Conservation (phyloP, 768 basidiomycete genomes). For the Suillus tomentosus region DNA sequence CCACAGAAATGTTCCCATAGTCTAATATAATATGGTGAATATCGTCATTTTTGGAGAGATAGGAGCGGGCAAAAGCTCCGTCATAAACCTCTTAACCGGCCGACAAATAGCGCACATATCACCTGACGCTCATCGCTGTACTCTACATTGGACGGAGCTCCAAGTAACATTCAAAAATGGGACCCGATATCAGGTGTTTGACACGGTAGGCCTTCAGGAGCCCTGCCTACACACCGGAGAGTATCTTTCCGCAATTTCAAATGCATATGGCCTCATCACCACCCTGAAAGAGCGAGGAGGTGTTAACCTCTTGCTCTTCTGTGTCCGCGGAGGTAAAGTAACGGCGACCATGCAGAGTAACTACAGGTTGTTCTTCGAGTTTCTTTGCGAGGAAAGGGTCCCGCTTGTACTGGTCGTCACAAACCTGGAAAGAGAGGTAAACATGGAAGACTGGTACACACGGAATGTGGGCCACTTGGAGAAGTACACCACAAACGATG, state of each 20-base stretch:
- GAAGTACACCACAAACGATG: no score
- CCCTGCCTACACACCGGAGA: conserved; percentile 27
- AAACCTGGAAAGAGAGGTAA: conserved; percentile 38
- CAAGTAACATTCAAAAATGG: conserved; percentile 21
- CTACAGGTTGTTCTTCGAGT: conserved; percentile 43
- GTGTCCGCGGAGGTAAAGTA: conserved; percentile 42
- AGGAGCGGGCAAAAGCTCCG: conserved; percentile 38
- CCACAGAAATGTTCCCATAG: background rate
- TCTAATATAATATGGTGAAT: conserved; percentile 25
- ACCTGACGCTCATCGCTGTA: conserved; percentile 37
- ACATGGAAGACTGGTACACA: conserved; percentile 39
- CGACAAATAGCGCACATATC: conserved; percentile 25
- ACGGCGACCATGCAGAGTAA: conserved; percentile 40
- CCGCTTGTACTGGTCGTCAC: conserved; percentile 38
- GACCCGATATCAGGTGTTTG: conserved; percentile 29
- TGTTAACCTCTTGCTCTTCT: conserved; percentile 43
- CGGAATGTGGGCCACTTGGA: conserved; percentile 28
- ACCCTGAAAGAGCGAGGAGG: conserved; percentile 33
- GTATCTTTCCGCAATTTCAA: conserved; percentile 32
- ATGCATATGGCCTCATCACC: conserved; percentile 36
- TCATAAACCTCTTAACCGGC: conserved; percentile 36
- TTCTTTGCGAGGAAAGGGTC: conserved; percentile 40
- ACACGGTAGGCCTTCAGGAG: conserved; percentile 39
- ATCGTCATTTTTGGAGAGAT: conserved; percentile 48
- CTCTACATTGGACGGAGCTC: conserved; percentile 36